Base-by-base conservation (phyloP, 1,284 basidiomycete genomes). In the Moesziomyces aphidis region DNA sequence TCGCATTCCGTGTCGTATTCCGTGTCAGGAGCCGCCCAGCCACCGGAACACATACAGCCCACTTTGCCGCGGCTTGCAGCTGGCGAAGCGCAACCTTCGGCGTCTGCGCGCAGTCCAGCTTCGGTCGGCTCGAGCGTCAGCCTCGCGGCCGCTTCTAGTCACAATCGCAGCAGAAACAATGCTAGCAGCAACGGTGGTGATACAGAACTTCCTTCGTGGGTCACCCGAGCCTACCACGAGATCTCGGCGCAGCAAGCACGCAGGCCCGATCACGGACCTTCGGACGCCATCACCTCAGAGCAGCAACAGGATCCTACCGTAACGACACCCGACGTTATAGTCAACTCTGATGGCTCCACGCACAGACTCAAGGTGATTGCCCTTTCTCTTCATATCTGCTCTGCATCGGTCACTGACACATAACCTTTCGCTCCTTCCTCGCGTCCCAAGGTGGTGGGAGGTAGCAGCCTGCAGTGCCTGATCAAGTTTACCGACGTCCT, bases 401-500 rank as follows among this genome's bases (percentile, higher is more conserved):
- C 8, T 22, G 23, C 9, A 3, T 22, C 22, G 9, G 15, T 21
- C 45, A 47, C 10, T 23, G 45, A 47, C 21, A 10, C 15, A 23
- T 11, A 47, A 4, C 21, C 4, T 4, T 19, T 6, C 3, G 31
- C 31, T 13, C 21, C 11, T 26, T 47, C 22, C 24, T 26, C 21
- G 34, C 15, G 50, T 7, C 42, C 47, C 57, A 52, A 59, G 50
- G 57, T 59, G 4, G 21, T 44, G n/a, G 57, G 57, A 6, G 57
- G 50, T 3, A 59, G 57, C 50, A 59, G 57, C 50, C 31, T 59
- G 23, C 57, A 59, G 23, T 59, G 49, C 26, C 57, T 59, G 6
- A 44, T 59, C 50, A 59, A 59, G n/a, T 59, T 59, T 22, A 53
- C 50, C 13, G 57, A 59, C 48, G 43, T 59, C 21, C 46, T 39